Conservation (phyloP, 2,329 filamentous ascomycete species). For the Cordyceps cicadae region DNA sequence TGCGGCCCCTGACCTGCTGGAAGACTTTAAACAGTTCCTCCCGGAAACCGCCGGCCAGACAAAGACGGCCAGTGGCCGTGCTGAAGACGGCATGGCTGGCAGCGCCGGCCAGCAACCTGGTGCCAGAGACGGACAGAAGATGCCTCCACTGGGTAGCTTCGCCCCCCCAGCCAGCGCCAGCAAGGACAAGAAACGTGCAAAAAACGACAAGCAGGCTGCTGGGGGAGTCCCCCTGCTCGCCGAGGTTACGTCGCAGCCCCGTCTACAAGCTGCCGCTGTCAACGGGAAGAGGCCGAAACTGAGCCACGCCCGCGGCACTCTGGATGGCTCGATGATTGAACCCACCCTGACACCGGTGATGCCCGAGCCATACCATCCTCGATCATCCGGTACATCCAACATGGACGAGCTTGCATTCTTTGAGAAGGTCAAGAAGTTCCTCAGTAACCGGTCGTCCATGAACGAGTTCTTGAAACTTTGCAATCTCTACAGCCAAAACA, state of each 20-base stretch:
- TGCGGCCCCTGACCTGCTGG: slow-evolving; percentile 83
- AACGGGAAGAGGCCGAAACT: slow-evolving; percentile 64
- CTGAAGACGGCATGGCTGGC: slow-evolving; percentile 45
- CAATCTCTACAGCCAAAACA: slow-evolving; percentile 87
- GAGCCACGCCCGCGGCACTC: slow-evolving; percentile 55
- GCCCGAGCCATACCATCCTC: slow-evolving; percentile 77
- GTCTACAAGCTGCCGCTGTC: slow-evolving; percentile 26
- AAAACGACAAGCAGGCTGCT: slow-evolving; percentile 47
- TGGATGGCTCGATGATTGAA: slow-evolving; percentile 59
- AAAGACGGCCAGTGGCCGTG: slow-evolving; percentile 45
- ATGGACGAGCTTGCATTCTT: slow-evolving; percentile 89
- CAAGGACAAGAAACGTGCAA: slow-evolving; percentile 86
- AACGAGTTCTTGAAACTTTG: slow-evolving; percentile 95
- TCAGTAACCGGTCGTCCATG: slow-evolving; percentile 85
- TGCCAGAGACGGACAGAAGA: slow-evolving; percentile 57
- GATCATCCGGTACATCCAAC: slow-evolving; percentile 61
- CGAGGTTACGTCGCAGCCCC: slow-evolving; percentile 33
- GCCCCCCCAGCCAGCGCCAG: slow-evolving; percentile 70
- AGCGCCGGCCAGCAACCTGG: slow-evolving; percentile 37
- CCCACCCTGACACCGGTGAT: slow-evolving; percentile 82
- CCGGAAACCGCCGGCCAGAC: slow-evolving; percentile 66
- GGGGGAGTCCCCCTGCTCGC: slow-evolving; percentile 36
- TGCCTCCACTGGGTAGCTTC: slow-evolving; percentile 94
- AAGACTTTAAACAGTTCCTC: slow-evolving; percentile 98
- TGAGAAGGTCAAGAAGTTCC: slow-evolving; percentile 91